A percentile compares a stretch with the other conserved stretches of the same genome.
Evolutionary conservation across 2,329 filamentous ascomycete genomes (phyloP).

Genomic region (Colletotrichum sp.): DNA sequence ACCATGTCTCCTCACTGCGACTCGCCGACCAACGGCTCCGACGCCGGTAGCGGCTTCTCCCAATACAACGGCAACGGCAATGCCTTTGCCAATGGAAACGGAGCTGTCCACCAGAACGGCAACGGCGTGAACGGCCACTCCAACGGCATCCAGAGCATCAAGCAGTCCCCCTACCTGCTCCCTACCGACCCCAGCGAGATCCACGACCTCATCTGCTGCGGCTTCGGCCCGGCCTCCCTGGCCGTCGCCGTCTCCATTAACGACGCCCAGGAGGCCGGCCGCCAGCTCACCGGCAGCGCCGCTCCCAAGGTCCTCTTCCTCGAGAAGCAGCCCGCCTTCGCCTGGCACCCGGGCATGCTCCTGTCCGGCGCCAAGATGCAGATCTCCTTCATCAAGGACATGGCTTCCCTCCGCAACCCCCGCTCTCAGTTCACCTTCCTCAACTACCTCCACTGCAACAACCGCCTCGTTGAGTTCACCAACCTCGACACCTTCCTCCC

Average conservation of each 20-base stretch:
- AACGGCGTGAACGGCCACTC: conserved; percentile 13
- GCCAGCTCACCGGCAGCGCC: conserved; percentile 41
- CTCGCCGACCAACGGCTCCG: conserved; percentile 29
- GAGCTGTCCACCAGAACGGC: conserved; percentile 1
- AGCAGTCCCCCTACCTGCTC: conserved; percentile 48
- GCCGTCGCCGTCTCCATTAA: conserved; percentile 89
- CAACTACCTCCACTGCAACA: conserved; percentile 87
- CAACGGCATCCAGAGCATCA: not conserved
- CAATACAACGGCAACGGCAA: conserved; percentile 24
- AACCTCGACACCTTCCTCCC: conserved; percentile 91
- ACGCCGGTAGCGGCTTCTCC: conserved; percentile 12
- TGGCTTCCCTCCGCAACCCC: conserved; percentile 88
- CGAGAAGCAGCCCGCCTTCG: conserved; percentile 82
- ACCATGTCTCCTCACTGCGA: conserved; percentile 43
- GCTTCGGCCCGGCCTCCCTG: conserved; percentile 90
- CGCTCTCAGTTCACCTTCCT: conserved; percentile 92
- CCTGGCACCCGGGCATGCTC: conserved; percentile 96
- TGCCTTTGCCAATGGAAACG: conserved; percentile 21
- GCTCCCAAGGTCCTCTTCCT: conserved; percentile 82
- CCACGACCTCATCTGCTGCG: conserved; percentile 87
- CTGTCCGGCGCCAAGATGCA: conserved; percentile 95
- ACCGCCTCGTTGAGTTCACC: conserved; percentile 86
- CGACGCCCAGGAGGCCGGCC: conserved; percentile 69
- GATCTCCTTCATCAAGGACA: conserved; percentile 96
- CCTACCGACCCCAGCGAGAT: conserved; percentile 65